These are phyloP conservation scores for Podila verticillata DNA, from an alignment of 192 early-diverging fungal species.

Conservation along the genomic window DNA sequence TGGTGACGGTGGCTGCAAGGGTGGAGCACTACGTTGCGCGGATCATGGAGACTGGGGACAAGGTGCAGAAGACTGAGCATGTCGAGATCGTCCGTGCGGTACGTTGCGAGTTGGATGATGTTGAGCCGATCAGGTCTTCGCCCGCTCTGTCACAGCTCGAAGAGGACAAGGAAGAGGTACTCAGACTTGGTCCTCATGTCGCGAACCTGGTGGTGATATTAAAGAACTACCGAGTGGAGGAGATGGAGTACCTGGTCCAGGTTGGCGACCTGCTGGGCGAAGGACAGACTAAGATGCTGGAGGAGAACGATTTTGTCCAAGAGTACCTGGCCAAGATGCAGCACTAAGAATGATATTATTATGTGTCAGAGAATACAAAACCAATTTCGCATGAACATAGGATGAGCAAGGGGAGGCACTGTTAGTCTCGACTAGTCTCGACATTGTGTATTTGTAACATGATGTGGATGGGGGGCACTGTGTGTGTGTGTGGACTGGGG, in stretches of 20 bases:
- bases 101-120: background rate
- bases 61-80: conserved; percentile 22
- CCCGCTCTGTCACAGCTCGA: background rate
- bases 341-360: background rate
- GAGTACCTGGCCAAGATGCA: conserved; percentile 38
- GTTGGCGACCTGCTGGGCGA: conserved; percentile 27
- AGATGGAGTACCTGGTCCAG: conserved; percentile 22
- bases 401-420: no score
- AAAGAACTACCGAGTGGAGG: conserved; percentile 31
- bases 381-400: no score
- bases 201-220: conserved; percentile 20
- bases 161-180: conserved; percentile 16
- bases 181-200: conserved; percentile 17
- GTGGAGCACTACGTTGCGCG: conserved; percentile 25
- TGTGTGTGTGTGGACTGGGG: no score
- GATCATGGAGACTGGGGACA: conserved; percentile 47
- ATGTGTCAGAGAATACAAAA: no score
- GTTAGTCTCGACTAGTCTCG: no score
- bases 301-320: conserved; percentile 27
- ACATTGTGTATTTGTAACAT: no score
- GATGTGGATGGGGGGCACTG: no score
- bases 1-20: conserved; percentile 15
- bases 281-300: conserved; percentile 19
- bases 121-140: background rate
- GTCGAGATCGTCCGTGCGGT: conserved; percentile 13